These are phyloP conservation scores for Colletotrichum noveboracense DNA, from an alignment of 2,329 filamentous ascomycete genomes.

Conservation along the genomic window DNA sequence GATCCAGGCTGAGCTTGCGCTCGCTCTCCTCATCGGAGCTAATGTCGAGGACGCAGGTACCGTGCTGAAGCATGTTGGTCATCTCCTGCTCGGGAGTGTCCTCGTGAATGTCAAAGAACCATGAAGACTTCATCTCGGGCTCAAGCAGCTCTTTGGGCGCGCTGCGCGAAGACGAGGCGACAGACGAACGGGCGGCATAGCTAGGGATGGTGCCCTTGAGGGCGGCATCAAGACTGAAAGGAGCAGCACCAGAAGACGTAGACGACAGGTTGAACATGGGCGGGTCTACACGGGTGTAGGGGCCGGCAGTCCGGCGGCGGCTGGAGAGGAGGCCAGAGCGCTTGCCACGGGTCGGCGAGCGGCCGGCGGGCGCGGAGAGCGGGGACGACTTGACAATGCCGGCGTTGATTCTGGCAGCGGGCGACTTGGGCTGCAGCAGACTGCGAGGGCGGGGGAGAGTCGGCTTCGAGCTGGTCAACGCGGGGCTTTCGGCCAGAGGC, in stretches of 20 bases:
- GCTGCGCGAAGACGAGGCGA: conserved; percentile 30
- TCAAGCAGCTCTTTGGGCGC: conserved; percentile 38
- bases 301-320: conserved; percentile 68
- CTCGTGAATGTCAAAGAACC: conserved; percentile 95
- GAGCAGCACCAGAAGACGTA: conserved; percentile 53
- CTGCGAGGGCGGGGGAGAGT: conserved; percentile 42
- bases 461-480: conserved; percentile 14
- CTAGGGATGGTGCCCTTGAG: conserved; percentile 76
- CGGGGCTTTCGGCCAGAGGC: conserved; percentile 28
- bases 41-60: conserved; percentile 85
- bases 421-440: conserved; percentile 59
- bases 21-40: conserved; percentile 83
- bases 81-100: conserved; percentile 90
- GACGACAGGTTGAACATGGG: conserved; percentile 59
- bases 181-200: conserved; percentile 52
- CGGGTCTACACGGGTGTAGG: conserved; percentile 73
- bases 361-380: conserved; percentile 74
- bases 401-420: conserved; percentile 50
- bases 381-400: conserved; percentile 55
- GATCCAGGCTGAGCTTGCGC: conserved; percentile 55
- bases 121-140: conserved; percentile 65
- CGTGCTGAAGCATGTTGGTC: conserved; percentile 91
- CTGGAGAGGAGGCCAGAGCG: conserved; percentile 71
- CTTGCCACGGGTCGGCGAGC: conserved; percentile 77
- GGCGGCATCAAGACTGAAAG: conserved; percentile 86